These are phyloP conservation scores for Pilasporangium apinafurcum DNA, from an alignment of 352 stramenopile genomes.

Conservation along the genomic window DNA sequence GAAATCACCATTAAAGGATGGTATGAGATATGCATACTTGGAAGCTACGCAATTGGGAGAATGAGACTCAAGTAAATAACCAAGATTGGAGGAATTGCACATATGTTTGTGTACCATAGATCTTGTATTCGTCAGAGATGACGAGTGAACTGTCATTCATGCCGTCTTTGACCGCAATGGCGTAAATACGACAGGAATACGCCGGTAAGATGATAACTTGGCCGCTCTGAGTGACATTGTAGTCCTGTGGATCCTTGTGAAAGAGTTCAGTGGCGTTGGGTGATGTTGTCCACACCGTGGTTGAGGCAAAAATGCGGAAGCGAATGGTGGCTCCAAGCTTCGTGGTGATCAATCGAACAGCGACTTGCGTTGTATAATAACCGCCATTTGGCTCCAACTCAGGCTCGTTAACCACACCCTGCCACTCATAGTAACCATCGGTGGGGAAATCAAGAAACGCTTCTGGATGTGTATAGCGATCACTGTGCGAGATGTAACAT, in stretches of 20 bases:
- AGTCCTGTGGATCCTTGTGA: conserved; percentile 12
- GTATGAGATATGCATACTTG: conserved; percentile 68
- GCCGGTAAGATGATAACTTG: conserved; percentile 44
- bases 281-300: conserved; percentile 1
- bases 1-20: conserved; percentile 63
- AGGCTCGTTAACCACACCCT: conserved; percentile 34
- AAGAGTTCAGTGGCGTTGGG: too few relatives aligned
- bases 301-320: conserved; percentile 36
- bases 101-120: conserved; percentile 52
- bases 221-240: conserved; percentile 22
- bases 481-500: conserved; percentile 72
- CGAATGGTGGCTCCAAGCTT: conserved; percentile 54
- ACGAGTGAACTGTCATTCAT: conserved; percentile 42
- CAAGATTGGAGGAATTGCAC: background rate
- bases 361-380: conserved; percentile 46
- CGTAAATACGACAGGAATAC: conserved; percentile 55
- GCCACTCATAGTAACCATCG: conserved; percentile 76
- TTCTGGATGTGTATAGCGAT: conserved; percentile 55
- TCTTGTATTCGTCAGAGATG: conserved; percentile 41
- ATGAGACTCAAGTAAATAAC: background rate
- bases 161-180: conserved; percentile 56
- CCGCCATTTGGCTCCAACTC: conserved; percentile 57
- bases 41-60: conserved; percentile 22
- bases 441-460: conserved; percentile 63
- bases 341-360: conserved; percentile 38